Evolutionary conservation across 495 filamentous ascomycete species (phyloP).

Genomic region (Xylaria sp.): DNA sequence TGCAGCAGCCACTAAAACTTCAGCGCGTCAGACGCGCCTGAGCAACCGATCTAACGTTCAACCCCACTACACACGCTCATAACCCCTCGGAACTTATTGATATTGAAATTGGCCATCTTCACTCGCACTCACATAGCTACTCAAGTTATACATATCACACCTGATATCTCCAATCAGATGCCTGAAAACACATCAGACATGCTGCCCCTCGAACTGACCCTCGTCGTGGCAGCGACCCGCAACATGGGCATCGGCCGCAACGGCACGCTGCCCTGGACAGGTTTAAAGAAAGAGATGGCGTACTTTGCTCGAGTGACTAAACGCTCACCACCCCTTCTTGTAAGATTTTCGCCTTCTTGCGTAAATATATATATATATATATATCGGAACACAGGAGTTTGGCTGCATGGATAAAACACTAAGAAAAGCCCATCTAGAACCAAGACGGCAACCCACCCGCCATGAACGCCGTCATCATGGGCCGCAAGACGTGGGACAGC

Average conservation of each 20-base stretch:
- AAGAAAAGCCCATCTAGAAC: conserved; percentile 19
- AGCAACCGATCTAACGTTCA: background rate
- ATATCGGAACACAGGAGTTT: background rate
- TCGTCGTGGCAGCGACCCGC: conserved; percentile 78
- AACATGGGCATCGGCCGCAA: conserved; percentile 85
- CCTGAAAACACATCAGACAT: conserved; percentile 31
- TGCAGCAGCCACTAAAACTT: conserved; percentile 5
- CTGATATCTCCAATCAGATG: background rate
- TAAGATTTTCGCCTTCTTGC: background rate
- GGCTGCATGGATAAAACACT: background rate
- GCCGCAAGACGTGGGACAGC: conserved; percentile 92
- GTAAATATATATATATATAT: too few relatives aligned
- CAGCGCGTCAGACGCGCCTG: conserved; percentile 2
- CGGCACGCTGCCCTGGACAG: conserved; percentile 86
- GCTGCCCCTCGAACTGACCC: conserved; percentile 63
- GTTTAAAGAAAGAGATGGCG: conserved; percentile 85
- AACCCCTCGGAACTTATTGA: background rate
- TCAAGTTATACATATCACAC: background rate
- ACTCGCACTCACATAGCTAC: background rate
- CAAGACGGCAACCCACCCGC: conserved; percentile 29
- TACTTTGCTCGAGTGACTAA: conserved; percentile 94
- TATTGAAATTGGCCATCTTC: background rate
- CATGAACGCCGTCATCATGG: conserved; percentile 91
- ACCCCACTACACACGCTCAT: conserved; percentile 3
- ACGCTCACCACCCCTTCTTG: conserved; percentile 50